These are phyloP conservation scores for Pichia sp. DNA, from an alignment of 1,139 yeast genomes.

Conservation along the genomic window DNA sequence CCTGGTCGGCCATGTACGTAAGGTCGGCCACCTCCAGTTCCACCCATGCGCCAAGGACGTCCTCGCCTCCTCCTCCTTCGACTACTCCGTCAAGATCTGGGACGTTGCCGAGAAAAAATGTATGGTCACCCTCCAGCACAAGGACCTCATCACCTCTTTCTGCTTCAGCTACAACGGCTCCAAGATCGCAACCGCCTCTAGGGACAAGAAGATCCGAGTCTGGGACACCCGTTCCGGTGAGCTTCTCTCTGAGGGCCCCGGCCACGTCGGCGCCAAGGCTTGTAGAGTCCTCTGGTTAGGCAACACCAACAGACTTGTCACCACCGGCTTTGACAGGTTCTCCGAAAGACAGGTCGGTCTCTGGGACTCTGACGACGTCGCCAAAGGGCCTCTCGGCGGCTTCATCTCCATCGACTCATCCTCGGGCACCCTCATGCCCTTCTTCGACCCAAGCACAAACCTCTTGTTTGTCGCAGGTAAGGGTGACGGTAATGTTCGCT, in stretches of 20 bases:
- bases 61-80: constrained; percentile 85
- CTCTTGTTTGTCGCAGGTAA: constrained; percentile 90
- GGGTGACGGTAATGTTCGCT: constrained; percentile 97
- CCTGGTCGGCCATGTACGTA: constrained; percentile 81
- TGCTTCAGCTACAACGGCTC: constrained; percentile 88
- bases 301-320: constrained; percentile 72
- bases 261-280: constrained; percentile 90
- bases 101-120: constrained; percentile 72
- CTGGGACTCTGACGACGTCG: constrained; percentile 78
- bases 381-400: constrained; percentile 83
- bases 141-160: constrained; percentile 86
- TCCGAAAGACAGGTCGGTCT: constrained; percentile 94
- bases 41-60: constrained; percentile 87
- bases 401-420: constrained; percentile 81
- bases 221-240: constrained; percentile 85
- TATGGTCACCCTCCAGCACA: constrained; percentile 71
- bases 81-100: constrained; percentile 89
- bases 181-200: constrained; percentile 80
- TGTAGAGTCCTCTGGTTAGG: constrained; percentile 90
- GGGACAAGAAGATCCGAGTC: constrained; percentile 83
- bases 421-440: constrained; percentile 90
- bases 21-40: constrained; percentile 88
- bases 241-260: constrained; percentile 75
- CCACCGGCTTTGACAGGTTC: constrained; percentile 92
- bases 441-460: constrained; percentile 75